These are phyloP conservation scores for Thymus mandschuricus DNA, from an alignment of 257 asterid species.

Conservation along the genomic window DNA sequence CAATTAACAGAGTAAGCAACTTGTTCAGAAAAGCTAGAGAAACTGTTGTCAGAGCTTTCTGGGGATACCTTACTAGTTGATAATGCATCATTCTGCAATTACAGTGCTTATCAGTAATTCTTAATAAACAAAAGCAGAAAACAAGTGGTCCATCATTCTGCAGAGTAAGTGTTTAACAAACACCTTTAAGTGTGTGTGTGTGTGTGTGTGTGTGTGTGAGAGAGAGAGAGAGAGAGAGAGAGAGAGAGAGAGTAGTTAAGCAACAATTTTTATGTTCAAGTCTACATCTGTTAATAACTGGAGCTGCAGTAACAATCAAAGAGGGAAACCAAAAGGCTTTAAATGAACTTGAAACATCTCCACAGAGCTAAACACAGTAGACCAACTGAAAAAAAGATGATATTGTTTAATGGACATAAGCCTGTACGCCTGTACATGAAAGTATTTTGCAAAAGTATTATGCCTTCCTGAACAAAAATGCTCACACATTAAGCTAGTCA, in stretches of 20 bases:
- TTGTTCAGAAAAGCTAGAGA: slow-evolving; percentile 39
- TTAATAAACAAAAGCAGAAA: slow-evolving; percentile 28
- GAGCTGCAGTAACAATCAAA: slow-evolving; percentile 11
- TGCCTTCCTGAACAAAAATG: slow-evolving; percentile 18
- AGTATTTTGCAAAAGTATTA: slow-evolving; percentile 13
- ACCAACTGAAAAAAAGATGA: slow-evolving; percentile 4
- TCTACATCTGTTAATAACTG: background rate
- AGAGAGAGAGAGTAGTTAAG: background rate
- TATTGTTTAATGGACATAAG: slow-evolving; percentile 1
- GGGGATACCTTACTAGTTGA: slow-evolving; percentile 42
- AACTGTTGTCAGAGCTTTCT: slow-evolving; percentile 43
- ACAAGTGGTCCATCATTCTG: background rate
- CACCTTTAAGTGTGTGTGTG: slow-evolving; percentile 7
- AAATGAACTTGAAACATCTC: slow-evolving; percentile 14
- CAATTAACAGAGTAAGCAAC: slow-evolving; percentile 38
- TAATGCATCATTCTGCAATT: slow-evolving; percentile 52
- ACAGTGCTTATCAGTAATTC: slow-evolving; percentile 25
- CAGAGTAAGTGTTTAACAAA: slow-evolving; percentile 4
- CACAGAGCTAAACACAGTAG: background rate
- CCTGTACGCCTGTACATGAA: background rate
- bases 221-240: background rate
- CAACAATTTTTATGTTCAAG: slow-evolving; percentile 8
- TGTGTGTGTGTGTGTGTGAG: background rate
- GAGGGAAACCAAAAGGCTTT: background rate
- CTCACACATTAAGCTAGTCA: slow-evolving; percentile 14